A percentile compares a stretch with the other conserved stretches of the same genome.
phyloP scores from a whole-genome alignment of 768 basidiomycete species.

The Boletus rubroflammeus region DNA sequence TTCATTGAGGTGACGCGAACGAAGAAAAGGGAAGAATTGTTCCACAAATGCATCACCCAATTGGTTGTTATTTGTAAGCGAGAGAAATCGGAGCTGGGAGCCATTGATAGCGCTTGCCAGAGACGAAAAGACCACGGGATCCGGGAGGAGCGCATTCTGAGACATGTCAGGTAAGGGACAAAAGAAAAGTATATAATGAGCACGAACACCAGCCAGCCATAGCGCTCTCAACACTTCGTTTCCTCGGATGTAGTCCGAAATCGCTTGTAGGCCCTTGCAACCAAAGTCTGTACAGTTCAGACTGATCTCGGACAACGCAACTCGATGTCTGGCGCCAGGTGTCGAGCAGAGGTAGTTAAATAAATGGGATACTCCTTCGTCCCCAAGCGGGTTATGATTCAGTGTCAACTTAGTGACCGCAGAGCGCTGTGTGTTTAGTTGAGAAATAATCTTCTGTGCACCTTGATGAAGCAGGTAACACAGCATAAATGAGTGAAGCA shows the following conservation, averaged over 20 bases:
- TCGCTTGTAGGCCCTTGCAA: slow-evolving; percentile 48
- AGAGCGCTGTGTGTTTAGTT: slow-evolving; percentile 40
- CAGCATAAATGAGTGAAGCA: not conserved
- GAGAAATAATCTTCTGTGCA: slow-evolving; percentile 48
- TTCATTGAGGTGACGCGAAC: slow-evolving; percentile 45
- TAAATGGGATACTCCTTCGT: slow-evolving; percentile 51
- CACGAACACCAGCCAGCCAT: slow-evolving; percentile 54
- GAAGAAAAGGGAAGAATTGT: slow-evolving; percentile 47
- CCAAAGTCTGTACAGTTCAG: slow-evolving; percentile 55
- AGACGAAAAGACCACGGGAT: slow-evolving; percentile 32
- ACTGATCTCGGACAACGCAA: slow-evolving; percentile 46
- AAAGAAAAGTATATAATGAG: not conserved
- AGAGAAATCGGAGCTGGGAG: slow-evolving; percentile 49
- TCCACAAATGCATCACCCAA: slow-evolving; percentile 50
- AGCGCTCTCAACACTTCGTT: slow-evolving; percentile 45
- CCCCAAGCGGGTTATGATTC: slow-evolving; percentile 54
- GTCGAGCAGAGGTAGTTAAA: slow-evolving; percentile 54
- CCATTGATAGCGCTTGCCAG: slow-evolving; percentile 52
- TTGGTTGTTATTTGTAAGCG: slow-evolving; percentile 45
- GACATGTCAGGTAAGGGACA: slow-evolving; percentile 17
- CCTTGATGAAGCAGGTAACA: slow-evolving; percentile 35
- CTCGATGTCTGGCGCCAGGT: slow-evolving; percentile 42
- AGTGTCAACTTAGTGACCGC: slow-evolving; percentile 49
- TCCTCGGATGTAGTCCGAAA: slow-evolving; percentile 47
- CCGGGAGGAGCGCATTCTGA: slow-evolving; percentile 41